These are phyloP conservation scores for Diaporthe longicolla DNA, from an alignment of 2,329 filamentous ascomycete species.

Conservation along the genomic window DNA sequence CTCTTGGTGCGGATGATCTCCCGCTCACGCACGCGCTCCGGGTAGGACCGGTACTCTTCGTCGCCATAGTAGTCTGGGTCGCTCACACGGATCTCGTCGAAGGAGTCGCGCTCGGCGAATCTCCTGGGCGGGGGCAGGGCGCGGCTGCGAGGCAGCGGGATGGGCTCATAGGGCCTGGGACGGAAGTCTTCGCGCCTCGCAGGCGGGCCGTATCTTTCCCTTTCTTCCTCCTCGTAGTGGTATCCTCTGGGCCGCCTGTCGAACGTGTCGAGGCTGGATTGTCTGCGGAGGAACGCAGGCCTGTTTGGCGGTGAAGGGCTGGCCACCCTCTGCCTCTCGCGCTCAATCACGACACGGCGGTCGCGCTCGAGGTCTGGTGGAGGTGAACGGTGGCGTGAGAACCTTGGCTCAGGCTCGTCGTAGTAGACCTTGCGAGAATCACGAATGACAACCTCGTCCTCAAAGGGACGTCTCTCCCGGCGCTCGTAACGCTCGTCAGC, in stretches of 20 bases:
- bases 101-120: slow-evolving; percentile 69
- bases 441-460: slow-evolving; percentile 61
- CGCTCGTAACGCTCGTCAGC: slow-evolving; percentile 65
- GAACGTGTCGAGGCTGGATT: slow-evolving; percentile 92
- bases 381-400: slow-evolving; percentile 48
- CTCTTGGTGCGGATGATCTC: slow-evolving; percentile 68
- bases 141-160: slow-evolving; percentile 77
- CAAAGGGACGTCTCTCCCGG: slow-evolving; percentile 59
- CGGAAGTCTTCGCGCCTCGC: slow-evolving; percentile 62
- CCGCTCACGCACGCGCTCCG: slow-evolving; percentile 72
- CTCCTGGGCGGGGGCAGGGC: slow-evolving; percentile 72
- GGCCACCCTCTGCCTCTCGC: slow-evolving; percentile 66
- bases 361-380: slow-evolving; percentile 66
- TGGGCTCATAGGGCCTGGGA: slow-evolving; percentile 68
- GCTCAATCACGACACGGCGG: slow-evolving; percentile 68
- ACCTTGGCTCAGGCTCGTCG: slow-evolving; percentile 54
- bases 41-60: slow-evolving; percentile 76
- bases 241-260: slow-evolving; percentile 77
- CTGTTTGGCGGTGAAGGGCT: slow-evolving; percentile 68
- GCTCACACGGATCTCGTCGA: slow-evolving; percentile 77
- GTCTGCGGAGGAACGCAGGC: slow-evolving; percentile 80
- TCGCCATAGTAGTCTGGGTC: slow-evolving; percentile 79
- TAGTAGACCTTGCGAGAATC: slow-evolving; percentile 64
- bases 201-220: slow-evolving; percentile 72
- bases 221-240: slow-evolving; percentile 64